Base-by-base conservation (phyloP, 2,329 filamentous ascomycete genomes). In the Aspergillus unguis region DNA sequence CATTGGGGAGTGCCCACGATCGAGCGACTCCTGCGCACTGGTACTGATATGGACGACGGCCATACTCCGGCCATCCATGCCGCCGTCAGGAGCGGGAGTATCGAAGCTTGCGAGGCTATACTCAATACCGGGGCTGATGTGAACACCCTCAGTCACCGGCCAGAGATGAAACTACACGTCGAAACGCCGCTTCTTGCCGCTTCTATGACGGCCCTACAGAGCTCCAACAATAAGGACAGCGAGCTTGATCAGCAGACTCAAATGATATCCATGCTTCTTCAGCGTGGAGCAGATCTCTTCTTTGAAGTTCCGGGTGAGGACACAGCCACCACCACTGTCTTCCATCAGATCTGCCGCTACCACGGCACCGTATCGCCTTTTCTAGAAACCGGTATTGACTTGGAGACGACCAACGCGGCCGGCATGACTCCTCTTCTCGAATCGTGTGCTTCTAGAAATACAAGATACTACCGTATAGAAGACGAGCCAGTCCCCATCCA, bases 311-410 rank as follows among this genome's bases (percentile, higher is more conserved):
- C 31, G 3, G 17, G 23, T 0, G 41, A 46, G 5, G 5, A 27
- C 3, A 35, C 44, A 10, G 44, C 11, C 29, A 37, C 27, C 36
- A 41, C 44, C 5, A 44, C 47, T 1, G 35, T 37, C 8, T 32
- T 54, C 5, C 52, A 54, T 29, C 41, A 54, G 23, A 50, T 54
- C 11, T 45, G 47, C n/a, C 6, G 32, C 10, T 6, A 36, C 3
- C 25, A 41, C 17, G 52, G 47, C 10, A 10, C 17, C 23, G 10
- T 54, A 2, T 35, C 33, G 11, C 52, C 52, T 7, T 43, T 54
- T 9, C 5, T 47, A 4, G 17, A 11, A 3, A 11, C 17, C 4
- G 42, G 28, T 6, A 36, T 36, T 28, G 37, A 50, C 11, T 4
- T 50, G 3, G 47, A 54, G 27, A n/a, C 10, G 4, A 32, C 33